Evolutionary conservation across 345 rosid species (phyloP), one percentile per base, ranked within the genome.

Genomic region (Diplotaxis tenuifolia): DNA sequence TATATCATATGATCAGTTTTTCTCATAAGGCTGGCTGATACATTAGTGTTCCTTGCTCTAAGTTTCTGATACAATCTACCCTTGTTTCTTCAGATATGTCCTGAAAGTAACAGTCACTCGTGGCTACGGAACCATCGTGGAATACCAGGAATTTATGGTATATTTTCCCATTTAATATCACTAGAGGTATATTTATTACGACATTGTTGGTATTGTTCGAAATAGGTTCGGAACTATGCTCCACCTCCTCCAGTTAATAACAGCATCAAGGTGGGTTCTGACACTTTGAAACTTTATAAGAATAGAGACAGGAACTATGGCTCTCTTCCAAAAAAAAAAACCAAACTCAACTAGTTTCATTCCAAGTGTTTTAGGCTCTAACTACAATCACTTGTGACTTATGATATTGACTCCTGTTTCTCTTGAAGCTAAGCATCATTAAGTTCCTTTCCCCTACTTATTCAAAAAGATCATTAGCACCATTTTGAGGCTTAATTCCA

Each of bases 91-190:
- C 75, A 95, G 99, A 86, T 95, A 95, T 86, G 94, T 88, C 58
- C 86, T 92, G 75, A 90, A 88, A 84, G 96, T 95, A 72, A 95
- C 97, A 3, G 65, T 95, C 57, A 86, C 82, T 77, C 98, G 97
- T 69, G 97, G 92, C 77, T 95, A 95, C 74, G 98, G 96, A 79
- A 90, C 91, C 83, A 86, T 95, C 70, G 73, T 92, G 70, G 96
- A 95, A 85, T 86, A 87, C 81, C 97, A 92, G 82, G 99, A 95
- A 65, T 86, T 95, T 71, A 63, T 85, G 90, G 97, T 95, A 87
- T 0, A 12, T 76, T 57, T n/a, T n/a, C 58, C 25, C 18, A 23
- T 9, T 22, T 12, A 27, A 16, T 4, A 40, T 29, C n/a, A n/a
- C n/a, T n/a, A n/a, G n/a, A n/a, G n/a, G n/a, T 68, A 40, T 42